phyloP scores from a whole-genome alignment of 2,329 filamentous ascomycete genomes.

The Aspergillus fumigatus region DNA sequence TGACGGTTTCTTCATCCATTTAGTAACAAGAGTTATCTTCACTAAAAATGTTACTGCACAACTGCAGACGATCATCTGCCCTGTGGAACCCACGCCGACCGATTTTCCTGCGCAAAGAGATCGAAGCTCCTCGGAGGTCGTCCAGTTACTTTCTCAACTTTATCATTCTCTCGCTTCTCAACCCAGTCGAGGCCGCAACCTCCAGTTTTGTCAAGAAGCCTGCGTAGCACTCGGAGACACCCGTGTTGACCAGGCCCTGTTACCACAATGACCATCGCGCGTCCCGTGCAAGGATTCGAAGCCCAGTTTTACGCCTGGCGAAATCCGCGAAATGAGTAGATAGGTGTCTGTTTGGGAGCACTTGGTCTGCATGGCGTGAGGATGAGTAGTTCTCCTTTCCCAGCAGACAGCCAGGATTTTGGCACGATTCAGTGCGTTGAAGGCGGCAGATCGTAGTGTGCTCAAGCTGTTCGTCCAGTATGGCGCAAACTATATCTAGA shows the following conservation, averaged over 20 bases:
- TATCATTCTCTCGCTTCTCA: background rate
- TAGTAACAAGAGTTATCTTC: background rate
- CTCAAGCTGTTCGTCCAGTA: too few relatives aligned
- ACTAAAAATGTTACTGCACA: background rate
- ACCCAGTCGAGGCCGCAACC: conserved; percentile 1
- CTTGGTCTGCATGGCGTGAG: too few relatives aligned
- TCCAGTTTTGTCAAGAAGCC: conserved; percentile 1
- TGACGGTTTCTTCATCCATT: background rate
- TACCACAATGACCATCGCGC: background rate
- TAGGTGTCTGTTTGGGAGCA: too few relatives aligned
- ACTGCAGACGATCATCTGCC: background rate
- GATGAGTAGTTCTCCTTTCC: too few relatives aligned
- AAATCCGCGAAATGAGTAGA: too few relatives aligned
- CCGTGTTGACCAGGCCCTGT: background rate
- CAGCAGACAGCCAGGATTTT: too few relatives aligned
- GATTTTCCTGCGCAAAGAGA: conserved; percentile 3
- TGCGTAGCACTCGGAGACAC: background rate
- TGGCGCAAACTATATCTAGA: too few relatives aligned
- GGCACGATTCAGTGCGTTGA: too few relatives aligned
- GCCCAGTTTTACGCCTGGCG: too few relatives aligned
- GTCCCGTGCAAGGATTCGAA: too few relatives aligned
- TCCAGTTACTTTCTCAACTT: conserved; percentile 1
- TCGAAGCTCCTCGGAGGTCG: background rate
- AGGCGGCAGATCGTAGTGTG: too few relatives aligned
- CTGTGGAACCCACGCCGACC: background rate